Base-by-base conservation (phyloP, 2,329 filamentous ascomycete species). In the Colletotrichum plurivorum region DNA sequence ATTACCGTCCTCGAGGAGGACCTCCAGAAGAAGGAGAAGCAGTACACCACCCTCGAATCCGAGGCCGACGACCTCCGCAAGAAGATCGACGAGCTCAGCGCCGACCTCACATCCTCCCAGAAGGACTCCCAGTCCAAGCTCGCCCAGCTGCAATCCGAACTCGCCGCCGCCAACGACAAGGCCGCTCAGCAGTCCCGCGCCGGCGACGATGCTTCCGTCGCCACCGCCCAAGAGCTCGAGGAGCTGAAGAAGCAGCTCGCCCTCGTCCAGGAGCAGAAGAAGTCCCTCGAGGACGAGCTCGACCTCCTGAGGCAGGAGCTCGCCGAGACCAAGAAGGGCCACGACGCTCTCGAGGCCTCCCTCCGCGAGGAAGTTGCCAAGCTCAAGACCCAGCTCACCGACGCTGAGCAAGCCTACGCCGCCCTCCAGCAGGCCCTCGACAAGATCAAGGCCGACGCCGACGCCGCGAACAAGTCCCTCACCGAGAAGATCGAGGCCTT, bases 1-100 rank as follows among this genome's bases (percentile, higher is more conserved):
- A 79, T 82, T 70, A 73, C 75, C 39, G 72, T 77, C 56, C 73
- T 78, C 72, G 73, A 78, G 71, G 67, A 73, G 46, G 78, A 80
- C 58, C 76, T 80, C 51, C 73, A 75, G 68, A 78, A 78, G 76
- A 80, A 80, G 74, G 79, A 80, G 74, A 80, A 79, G 75, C 77
- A 80, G 69, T 75, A 76, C 74, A 78, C 71, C 45, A 69, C 73
- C 56, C 63, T 77, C 55, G 75, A 77, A 59, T 75, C 80, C 27
- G 81, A 83, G 71, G 78, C 76, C 48, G 79, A 82, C 7, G 74
- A 77, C 20, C 72, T 83, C 54, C 79, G 79, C 45, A 75, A 80
- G 71, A 82, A 80, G 78, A 77, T 83, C 67, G 74, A 77, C 66
- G 76, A 78, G 54, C 76, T 82, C 52, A 76, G 78, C 63, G 73